phyloP scores from a whole-genome alignment of 2,329 filamentous ascomycete species.

The Trichoderma sp. region DNA sequence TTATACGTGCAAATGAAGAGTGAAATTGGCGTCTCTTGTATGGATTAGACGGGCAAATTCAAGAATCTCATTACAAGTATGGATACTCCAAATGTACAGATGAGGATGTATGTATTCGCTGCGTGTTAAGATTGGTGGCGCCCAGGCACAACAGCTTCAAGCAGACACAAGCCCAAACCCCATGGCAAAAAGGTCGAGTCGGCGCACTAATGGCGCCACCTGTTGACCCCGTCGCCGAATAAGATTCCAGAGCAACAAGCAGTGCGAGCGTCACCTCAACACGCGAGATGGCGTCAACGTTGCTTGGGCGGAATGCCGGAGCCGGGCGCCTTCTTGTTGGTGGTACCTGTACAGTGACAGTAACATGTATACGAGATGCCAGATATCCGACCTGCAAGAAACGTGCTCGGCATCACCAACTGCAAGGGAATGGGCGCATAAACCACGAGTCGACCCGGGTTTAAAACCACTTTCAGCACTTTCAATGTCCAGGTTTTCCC shows the following conservation, averaged over 20 bases:
- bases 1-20: background rate
- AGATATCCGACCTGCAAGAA: background rate
- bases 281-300: background rate
- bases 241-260: background rate
- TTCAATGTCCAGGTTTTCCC: background rate
- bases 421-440: background rate
- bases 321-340: slow-evolving; percentile 1
- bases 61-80: background rate
- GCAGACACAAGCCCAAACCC: background rate
- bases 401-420: background rate
- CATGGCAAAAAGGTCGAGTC: background rate
- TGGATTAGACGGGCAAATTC: background rate
- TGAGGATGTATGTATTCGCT: background rate
- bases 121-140: background rate
- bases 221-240: background rate
- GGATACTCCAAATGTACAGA: background rate
- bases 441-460: background rate
- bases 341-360: background rate
- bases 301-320: background rate
- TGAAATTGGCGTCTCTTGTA: background rate
- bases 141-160: background rate
- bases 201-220: slow-evolving; percentile 12
- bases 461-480: background rate
- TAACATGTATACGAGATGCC: background rate
- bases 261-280: background rate